These are phyloP conservation scores for Rhizopogon vulgaris DNA, from an alignment of 768 basidiomycete species.

Conservation along the genomic window DNA sequence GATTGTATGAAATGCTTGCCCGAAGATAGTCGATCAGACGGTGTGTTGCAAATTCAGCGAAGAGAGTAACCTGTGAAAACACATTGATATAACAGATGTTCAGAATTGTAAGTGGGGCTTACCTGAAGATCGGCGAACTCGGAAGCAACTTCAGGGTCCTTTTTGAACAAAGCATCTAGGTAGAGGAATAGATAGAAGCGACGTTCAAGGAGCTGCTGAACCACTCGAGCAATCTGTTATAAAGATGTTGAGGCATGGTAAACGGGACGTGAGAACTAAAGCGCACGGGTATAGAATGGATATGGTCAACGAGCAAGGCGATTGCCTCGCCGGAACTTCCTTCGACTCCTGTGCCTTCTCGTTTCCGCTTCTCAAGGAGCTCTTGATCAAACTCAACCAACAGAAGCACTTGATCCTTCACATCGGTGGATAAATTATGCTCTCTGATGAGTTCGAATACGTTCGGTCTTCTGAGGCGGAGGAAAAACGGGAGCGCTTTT, in stretches of 20 bases:
- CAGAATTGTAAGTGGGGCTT: conserved; percentile 6
- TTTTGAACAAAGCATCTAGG: conserved; percentile 83
- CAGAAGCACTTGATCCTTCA: conserved; percentile 87
- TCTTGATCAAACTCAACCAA: conserved; percentile 95
- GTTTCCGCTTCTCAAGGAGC: conserved; percentile 54
- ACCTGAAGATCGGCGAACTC: conserved; percentile 85
- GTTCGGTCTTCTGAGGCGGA: conserved; percentile 78
- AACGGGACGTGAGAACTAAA: background rate
- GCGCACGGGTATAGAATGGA: conserved; percentile 90
- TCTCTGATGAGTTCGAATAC: conserved; percentile 95
- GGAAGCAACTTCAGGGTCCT: conserved; percentile 74
- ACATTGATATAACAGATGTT: background rate
- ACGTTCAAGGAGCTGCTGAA: conserved; percentile 72
- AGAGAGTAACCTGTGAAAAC: conserved; percentile 66
- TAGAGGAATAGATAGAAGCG: conserved; percentile 89
- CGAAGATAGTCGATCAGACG: conserved; percentile 88
- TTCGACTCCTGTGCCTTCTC: conserved; percentile 32
- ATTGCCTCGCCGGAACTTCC: conserved; percentile 71
- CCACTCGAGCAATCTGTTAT: conserved; percentile 77
- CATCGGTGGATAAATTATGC: conserved; percentile 89
- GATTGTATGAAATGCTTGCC: conserved; percentile 84
- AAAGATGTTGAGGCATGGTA: background rate
- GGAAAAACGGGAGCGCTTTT: conserved; percentile 87
- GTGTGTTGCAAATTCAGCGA: conserved; percentile 77
- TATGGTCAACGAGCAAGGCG: conserved; percentile 83